Evolutionary conservation across 495 filamentous ascomycete species (phyloP).

Genomic region (Annulohypoxylon nitens): DNA sequence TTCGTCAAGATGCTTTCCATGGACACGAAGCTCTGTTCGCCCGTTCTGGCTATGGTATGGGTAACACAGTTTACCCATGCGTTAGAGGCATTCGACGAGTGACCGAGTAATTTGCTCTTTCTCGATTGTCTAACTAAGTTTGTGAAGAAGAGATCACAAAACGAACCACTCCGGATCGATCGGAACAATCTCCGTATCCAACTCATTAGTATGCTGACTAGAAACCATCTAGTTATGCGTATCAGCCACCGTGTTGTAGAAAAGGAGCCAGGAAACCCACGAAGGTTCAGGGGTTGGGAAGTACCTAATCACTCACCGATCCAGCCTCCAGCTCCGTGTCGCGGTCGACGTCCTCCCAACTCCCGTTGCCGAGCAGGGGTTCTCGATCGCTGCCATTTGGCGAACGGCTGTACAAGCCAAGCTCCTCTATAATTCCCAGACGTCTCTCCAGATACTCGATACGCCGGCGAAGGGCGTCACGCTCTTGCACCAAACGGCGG

Average conservation of each 20-base stretch:
- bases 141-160: background rate
- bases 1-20: no score
- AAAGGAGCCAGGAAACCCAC: background rate
- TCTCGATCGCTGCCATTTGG: background rate
- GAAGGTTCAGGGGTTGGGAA: background rate
- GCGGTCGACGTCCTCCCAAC: background rate
- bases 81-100: background rate
- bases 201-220: background rate
- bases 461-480: background rate
- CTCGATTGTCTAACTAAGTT: background rate
- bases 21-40: no score
- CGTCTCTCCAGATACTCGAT: background rate
- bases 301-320: background rate
- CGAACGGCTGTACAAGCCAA: background rate
- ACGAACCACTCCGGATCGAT: background rate
- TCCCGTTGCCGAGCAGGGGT: background rate
- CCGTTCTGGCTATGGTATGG: no score
- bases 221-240: background rate
- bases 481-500: background rate
- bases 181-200: background rate
- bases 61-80: no score
- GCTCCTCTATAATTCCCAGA: background rate
- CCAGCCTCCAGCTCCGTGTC: conserved; percentile 1
- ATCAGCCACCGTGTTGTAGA: background rate
- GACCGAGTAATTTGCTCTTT: background rate